Conservation (phyloP, 805 yeast species). For the Suhomyces pyralidae region DNA sequence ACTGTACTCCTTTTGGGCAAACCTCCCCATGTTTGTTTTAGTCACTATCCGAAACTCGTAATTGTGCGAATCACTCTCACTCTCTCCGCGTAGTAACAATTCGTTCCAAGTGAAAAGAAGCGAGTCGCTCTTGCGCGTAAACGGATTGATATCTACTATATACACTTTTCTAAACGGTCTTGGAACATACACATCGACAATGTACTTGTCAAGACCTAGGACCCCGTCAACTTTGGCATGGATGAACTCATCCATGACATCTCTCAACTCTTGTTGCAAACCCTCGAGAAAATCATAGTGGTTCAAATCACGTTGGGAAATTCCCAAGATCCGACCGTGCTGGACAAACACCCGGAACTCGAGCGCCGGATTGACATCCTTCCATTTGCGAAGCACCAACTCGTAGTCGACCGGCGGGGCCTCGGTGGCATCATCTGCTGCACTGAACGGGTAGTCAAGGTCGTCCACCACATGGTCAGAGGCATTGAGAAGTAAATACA, state of each 20-base stretch:
- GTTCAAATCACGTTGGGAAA: conserved; percentile 84
- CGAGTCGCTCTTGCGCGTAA: conserved; percentile 72
- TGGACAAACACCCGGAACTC: conserved; percentile 88
- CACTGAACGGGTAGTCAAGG: conserved; percentile 66
- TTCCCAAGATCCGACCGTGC: conserved; percentile 61
- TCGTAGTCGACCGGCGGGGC: conserved; percentile 43
- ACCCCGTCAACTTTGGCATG: conserved; percentile 30
- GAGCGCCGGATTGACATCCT: conserved; percentile 77
- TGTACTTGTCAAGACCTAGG: conserved; percentile 35
- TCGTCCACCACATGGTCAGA: conserved; percentile 89
- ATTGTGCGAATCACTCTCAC: conserved; percentile 12
- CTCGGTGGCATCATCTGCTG: conserved; percentile 18
- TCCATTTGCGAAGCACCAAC: conserved; percentile 80
- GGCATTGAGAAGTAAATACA: conserved; percentile 77
- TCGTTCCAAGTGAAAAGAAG: conserved; percentile 85
- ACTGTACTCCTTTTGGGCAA: conserved; percentile 77
- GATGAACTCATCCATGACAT: conserved; percentile 54
- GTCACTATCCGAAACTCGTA: conserved; percentile 65
- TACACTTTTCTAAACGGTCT: conserved; percentile 63
- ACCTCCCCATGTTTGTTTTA: conserved; percentile 67
- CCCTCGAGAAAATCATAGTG: conserved; percentile 67
- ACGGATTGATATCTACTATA: conserved; percentile 86
- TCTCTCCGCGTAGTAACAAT: conserved; percentile 27
- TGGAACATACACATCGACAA: conserved; percentile 81
- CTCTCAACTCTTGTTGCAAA: conserved; percentile 46